phyloP scores from a whole-genome alignment of 768 basidiomycete genomes.

The Plicaturopsis crispa region DNA sequence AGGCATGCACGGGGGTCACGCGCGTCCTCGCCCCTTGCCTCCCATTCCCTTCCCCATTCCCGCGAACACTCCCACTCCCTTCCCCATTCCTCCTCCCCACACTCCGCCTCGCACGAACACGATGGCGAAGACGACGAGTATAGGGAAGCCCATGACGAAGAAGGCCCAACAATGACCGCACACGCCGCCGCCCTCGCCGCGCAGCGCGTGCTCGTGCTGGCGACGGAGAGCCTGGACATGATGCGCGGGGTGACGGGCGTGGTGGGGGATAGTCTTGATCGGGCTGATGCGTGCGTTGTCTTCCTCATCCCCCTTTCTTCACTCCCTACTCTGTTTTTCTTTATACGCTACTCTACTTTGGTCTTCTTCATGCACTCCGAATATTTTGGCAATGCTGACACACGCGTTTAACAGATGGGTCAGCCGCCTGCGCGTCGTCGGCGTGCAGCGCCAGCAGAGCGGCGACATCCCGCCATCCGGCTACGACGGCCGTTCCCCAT shows the following conservation, averaged over 20 bases:
- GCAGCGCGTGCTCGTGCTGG: slow-evolving; percentile 73
- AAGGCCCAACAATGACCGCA: slow-evolving; percentile 27
- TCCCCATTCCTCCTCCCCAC: slow-evolving; percentile 3
- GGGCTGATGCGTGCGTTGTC: slow-evolving; percentile 69
- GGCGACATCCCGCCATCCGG: slow-evolving; percentile 16
- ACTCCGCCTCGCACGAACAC: slow-evolving; percentile 4
- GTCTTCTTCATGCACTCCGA: not conserved
- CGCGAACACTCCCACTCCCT: not conserved
- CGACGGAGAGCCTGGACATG: slow-evolving; percentile 91
- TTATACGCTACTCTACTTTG: too few species aligned
- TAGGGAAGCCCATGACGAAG: slow-evolving; percentile 1
- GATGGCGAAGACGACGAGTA: slow-evolving; percentile 17
- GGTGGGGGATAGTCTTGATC: slow-evolving; percentile 80
- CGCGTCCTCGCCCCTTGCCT: slow-evolving; percentile 22
- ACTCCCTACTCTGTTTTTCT: slow-evolving; percentile 7
- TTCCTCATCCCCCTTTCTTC: slow-evolving; percentile 1
- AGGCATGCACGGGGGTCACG: slow-evolving; percentile 16
- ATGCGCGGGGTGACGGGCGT: slow-evolving; percentile 83
- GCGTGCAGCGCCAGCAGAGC: slow-evolving; percentile 52
- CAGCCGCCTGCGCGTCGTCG: slow-evolving; percentile 69
- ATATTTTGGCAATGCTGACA: slow-evolving; percentile 3
- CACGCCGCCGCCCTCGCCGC: slow-evolving; percentile 67
- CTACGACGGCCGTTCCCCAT: slow-evolving; percentile 3
- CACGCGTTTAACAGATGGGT: slow-evolving; percentile 55
- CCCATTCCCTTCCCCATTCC: slow-evolving; percentile 8